These are phyloP conservation scores for Backusella luteola DNA, from an alignment of 192 early-diverging fungal genomes.

Conservation along the genomic window DNA sequence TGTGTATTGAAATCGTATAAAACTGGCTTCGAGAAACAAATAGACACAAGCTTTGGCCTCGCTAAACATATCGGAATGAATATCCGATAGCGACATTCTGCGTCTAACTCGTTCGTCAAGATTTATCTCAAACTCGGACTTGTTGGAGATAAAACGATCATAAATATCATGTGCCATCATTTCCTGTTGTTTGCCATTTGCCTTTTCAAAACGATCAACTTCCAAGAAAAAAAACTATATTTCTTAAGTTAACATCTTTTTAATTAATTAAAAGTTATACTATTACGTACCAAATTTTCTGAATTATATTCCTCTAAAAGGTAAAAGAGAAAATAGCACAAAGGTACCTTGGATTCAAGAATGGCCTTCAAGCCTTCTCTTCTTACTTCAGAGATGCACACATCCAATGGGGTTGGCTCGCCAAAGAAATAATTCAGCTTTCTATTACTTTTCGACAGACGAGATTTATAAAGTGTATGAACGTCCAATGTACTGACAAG, in stretches of 20 bases:
- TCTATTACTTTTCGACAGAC: conserved; percentile 14
- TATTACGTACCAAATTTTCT: conserved; percentile 47
- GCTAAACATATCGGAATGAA: conserved; percentile 19
- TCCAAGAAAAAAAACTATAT: conserved; percentile 51
- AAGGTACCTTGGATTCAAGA: conserved; percentile 45
- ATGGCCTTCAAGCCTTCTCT: conserved; percentile 49
- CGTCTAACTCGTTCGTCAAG: conserved; percentile 44
- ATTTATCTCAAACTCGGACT: conserved; percentile 51
- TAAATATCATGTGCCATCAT: conserved; percentile 42
- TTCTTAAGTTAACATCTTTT: background rate
- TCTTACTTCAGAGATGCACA: conserved; percentile 41
- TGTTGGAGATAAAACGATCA: conserved; percentile 42
- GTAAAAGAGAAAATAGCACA: conserved; percentile 50
- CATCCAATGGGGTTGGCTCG: conserved; percentile 46
- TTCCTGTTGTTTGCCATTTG: conserved; percentile 11
- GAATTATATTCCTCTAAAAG: conserved; percentile 49
- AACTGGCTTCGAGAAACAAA: conserved; percentile 39
- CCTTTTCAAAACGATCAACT: conserved; percentile 43
- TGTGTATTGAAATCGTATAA: conserved; percentile 28
- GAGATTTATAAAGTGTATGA: conserved; percentile 37
- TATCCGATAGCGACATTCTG: conserved; percentile 17
- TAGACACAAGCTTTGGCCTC: conserved; percentile 38
- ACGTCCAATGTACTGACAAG: conserved; percentile 17
- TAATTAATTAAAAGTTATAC: background rate
- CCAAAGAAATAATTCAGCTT: conserved; percentile 50